Percentiles rank a stretch among this genome's conserved stretches.
These are phyloP conservation scores for Phytophthora nicotianae DNA, from an alignment of 352 stramenopile genomes.

Conservation along the genomic window DNA sequence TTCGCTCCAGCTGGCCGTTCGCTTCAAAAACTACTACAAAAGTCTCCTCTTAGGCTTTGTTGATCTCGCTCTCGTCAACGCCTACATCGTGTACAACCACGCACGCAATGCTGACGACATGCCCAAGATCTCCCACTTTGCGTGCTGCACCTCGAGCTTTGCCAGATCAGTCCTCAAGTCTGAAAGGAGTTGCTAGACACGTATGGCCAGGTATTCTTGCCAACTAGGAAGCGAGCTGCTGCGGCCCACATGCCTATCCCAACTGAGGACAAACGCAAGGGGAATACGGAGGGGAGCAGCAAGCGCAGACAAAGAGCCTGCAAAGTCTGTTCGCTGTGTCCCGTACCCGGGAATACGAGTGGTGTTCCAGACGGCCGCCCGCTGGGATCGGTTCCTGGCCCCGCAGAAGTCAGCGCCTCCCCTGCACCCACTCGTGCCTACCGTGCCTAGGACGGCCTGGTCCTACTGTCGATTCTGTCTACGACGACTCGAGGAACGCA, in stretches of 20 bases:
- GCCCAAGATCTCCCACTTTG: not conserved
- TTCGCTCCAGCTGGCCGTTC: not conserved
- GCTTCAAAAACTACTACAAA: slow-evolving; percentile 16
- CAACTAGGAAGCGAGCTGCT: not conserved
- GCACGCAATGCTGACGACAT: not conserved
- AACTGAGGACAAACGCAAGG: not conserved
- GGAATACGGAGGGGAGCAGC: not conserved
- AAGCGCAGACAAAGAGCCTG: not conserved
- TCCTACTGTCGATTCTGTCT: too few species aligned
- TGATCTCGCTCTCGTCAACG: slow-evolving; percentile 11
- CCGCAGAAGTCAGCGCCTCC: too few species aligned
- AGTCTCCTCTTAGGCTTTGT: slow-evolving; percentile 11
- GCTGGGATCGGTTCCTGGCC: too few species aligned
- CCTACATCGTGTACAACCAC: slow-evolving; percentile 13
- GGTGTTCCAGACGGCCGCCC: too few species aligned
- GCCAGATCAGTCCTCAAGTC: not conserved
- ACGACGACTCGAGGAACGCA: too few species aligned
- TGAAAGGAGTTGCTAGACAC: not conserved
- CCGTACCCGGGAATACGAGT: too few species aligned
- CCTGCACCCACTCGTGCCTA: too few species aligned
- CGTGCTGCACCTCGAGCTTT: slow-evolving; percentile 2
- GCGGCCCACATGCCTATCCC: not conserved
- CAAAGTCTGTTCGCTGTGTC: too few species aligned
- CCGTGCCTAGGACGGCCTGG: too few species aligned
- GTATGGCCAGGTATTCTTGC: not conserved